Conservation (phyloP, 2,329 filamentous ascomycete species). For the Aspergillus sp. region DNA sequence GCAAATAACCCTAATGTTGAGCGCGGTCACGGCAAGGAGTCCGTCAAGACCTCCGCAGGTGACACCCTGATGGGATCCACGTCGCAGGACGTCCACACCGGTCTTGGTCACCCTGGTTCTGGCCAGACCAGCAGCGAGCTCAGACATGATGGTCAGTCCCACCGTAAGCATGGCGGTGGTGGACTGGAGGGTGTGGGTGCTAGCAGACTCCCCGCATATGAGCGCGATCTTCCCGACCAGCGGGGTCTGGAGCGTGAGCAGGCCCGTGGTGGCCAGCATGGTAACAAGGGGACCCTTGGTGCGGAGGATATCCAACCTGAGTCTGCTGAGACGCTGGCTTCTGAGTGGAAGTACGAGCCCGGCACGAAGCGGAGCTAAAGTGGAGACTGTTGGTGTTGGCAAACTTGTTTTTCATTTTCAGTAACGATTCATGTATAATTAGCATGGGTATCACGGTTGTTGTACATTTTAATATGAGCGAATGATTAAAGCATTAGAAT, state of each 20-base stretch:
- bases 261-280: conserved; percentile 11
- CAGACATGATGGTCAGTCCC: conserved; percentile 39
- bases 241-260: conserved; percentile 24
- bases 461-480: neutral
- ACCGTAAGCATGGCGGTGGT: conserved; percentile 34
- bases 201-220: conserved; percentile 13
- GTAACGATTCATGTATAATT: conserved; percentile 3
- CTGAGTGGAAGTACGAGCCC: conserved; percentile 23
- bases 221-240: conserved; percentile 19
- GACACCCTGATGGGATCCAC: conserved; percentile 47
- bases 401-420: neutral
- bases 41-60: conserved; percentile 36
- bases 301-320: conserved; percentile 25
- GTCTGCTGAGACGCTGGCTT: conserved; percentile 21
- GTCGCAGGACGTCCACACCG: conserved; percentile 48
- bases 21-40: conserved; percentile 36
- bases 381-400: neutral
- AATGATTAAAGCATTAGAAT: neutral
- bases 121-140: conserved; percentile 46
- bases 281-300: conserved; percentile 23
- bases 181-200: conserved; percentile 42
- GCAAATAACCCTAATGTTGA: conserved; percentile 35
- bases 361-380: conserved; percentile 16
- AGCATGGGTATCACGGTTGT: conserved; percentile 5
- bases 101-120: conserved; percentile 46